These are phyloP conservation scores for Trichothecium roseum DNA, from an alignment of 2,329 filamentous ascomycete genomes.

Conservation along the genomic window DNA sequence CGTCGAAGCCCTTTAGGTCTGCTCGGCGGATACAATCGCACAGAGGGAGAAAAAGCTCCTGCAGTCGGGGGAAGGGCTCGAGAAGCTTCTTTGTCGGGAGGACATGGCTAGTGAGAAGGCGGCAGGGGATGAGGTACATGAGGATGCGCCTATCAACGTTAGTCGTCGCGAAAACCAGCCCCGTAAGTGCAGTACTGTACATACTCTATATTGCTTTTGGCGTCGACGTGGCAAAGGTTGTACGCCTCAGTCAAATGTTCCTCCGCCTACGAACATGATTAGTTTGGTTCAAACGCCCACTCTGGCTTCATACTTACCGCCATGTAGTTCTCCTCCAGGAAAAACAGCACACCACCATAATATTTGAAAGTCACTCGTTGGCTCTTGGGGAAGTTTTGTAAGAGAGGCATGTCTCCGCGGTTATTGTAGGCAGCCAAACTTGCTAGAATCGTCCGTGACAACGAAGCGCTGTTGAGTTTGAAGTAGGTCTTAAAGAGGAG, in stretches of 20 bases:
- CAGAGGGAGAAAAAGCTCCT: slow-evolving; percentile 69
- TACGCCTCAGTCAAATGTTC: slow-evolving; percentile 71
- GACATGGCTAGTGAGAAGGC: slow-evolving; percentile 77
- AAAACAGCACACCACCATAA: slow-evolving; percentile 86
- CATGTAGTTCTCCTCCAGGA: slow-evolving; percentile 86
- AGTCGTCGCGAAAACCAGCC: slow-evolving; percentile 8
- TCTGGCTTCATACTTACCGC: slow-evolving; percentile 37
- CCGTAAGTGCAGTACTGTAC: no score
- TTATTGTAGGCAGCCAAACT: slow-evolving; percentile 65
- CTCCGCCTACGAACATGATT: slow-evolving; percentile 49
- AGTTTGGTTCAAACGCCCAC: background rate
- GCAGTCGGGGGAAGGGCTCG: slow-evolving; percentile 63
- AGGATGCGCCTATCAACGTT: slow-evolving; percentile 61
- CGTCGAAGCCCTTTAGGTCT: slow-evolving; percentile 74
- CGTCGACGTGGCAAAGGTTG: slow-evolving; percentile 65
- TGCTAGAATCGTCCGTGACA: slow-evolving; percentile 82
- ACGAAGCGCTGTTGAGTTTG: slow-evolving; percentile 79
- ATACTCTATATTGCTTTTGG: slow-evolving; percentile 71
- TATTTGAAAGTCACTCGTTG: slow-evolving; percentile 96
- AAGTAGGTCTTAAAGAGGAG: slow-evolving; percentile 98
- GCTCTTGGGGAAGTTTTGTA: slow-evolving; percentile 73
- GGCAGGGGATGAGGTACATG: slow-evolving; percentile 89
- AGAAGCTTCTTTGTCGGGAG: slow-evolving; percentile 67
- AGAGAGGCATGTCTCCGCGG: slow-evolving; percentile 65
- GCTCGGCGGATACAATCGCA: slow-evolving; percentile 70